Percentiles rank a stretch among this genome's conserved stretches.
Conservation (phyloP, 169 alveolate genomes). For the Plasmodium coatneyi region DNA sequence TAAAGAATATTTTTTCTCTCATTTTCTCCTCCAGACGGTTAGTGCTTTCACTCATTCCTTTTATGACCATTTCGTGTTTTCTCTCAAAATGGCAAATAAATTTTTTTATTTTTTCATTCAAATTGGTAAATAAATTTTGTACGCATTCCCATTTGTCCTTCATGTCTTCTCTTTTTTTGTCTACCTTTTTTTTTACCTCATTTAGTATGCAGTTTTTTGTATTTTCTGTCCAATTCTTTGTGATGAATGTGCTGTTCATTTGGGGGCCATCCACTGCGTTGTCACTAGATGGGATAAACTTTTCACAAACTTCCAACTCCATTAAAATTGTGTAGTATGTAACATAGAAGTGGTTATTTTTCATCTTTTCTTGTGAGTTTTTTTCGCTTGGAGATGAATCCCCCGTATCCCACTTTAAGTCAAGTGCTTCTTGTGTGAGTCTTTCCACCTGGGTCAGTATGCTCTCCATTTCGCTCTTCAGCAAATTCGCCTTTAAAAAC, state of each 20-base stretch:
- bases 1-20: conserved; percentile 22
- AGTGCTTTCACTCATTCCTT: not conserved
- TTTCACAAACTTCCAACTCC: not conserved
- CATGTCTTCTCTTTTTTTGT: not conserved
- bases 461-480: conserved; percentile 14
- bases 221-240: not conserved
- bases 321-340: conserved; percentile 14
- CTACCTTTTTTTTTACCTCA: conserved; percentile 22
- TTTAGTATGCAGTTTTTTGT: not conserved
- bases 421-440: not conserved
- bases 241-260: not conserved
- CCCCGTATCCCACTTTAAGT: not conserved
- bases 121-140: conserved; percentile 17
- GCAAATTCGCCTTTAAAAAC: not conserved
- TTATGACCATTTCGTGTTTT: conserved; percentile 1
- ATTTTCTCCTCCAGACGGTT: conserved; percentile 5
- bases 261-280: not conserved
- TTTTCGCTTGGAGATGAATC: not conserved
- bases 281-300: not conserved
- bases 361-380: not conserved
- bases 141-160: conserved; percentile 9
- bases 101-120: conserved; percentile 22
- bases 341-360: not conserved
- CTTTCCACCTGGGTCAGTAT: not conserved
- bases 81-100: conserved; percentile 35